These are phyloP conservation scores for Pichia exigua DNA, from an alignment of 805 yeast species.

Conservation along the genomic window DNA sequence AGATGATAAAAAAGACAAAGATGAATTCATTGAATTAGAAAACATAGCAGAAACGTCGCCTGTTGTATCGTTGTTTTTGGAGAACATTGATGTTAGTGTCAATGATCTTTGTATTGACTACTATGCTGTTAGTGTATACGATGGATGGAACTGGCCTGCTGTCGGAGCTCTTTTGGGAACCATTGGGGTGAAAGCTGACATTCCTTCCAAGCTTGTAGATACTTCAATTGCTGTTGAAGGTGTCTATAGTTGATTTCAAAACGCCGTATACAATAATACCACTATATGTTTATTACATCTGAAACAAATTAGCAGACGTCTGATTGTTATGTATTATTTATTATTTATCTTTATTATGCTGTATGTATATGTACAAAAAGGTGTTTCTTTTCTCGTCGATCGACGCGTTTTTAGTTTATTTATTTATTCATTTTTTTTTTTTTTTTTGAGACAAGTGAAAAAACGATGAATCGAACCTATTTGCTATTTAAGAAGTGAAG, in stretches of 20 bases:
- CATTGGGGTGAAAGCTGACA: neutral
- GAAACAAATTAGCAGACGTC: too few relatives aligned
- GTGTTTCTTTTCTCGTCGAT: neutral
- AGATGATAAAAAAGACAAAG: neutral
- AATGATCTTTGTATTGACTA: slow-evolving; percentile 2
- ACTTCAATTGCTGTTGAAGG: neutral
- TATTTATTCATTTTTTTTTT: too few relatives aligned
- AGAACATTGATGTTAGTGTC: neutral
- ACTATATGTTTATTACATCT: neutral
- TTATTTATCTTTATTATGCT: neutral
- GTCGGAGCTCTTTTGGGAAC: slow-evolving; percentile 1
- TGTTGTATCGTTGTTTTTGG: neutral
- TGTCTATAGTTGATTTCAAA: neutral
- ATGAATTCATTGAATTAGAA: neutral
- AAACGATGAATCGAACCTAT: neutral
- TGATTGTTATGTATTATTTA: too few relatives aligned
- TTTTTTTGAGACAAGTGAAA: neutral
- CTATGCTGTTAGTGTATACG: slow-evolving; percentile 10
- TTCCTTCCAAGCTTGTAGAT: neutral
- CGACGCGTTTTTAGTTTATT: neutral
- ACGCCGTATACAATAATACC: too few relatives aligned
- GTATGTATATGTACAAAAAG: too few relatives aligned
- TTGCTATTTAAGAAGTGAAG: neutral
- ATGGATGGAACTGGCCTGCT: slow-evolving; percentile 9
- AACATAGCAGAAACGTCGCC: neutral